Percentiles rank a stretch among this genome's conserved stretches.
Conservation (phyloP, 331 rosid species). For the Phaseolus coccineus region DNA sequence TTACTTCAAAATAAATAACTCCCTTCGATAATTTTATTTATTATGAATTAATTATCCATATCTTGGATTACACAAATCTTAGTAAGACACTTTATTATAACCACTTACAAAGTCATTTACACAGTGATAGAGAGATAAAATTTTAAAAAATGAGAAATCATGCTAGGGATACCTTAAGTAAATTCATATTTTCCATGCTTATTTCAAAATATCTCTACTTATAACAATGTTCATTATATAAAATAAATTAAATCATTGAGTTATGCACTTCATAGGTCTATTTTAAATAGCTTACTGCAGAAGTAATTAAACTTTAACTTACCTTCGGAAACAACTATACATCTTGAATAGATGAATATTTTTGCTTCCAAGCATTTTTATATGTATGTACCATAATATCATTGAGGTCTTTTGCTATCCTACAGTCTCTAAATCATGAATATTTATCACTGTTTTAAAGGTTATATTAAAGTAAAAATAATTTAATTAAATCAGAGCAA, state of each 20-base stretch:
- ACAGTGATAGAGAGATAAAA: no score
- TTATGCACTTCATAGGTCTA: background rate
- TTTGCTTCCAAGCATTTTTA: background rate
- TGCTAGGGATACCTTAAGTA: no score
- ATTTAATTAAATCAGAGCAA: background rate
- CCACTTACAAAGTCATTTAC: background rate
- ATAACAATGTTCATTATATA: background rate
- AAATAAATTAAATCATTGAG: conserved; percentile 28
- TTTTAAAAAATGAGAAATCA: no score
- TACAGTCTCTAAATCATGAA: background rate
- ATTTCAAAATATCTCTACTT: no score
- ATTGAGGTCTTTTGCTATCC: background rate
- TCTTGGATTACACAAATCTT: background rate
- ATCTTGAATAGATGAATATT: background rate
- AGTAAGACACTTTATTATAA: background rate
- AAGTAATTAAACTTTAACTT: conserved; percentile 13
- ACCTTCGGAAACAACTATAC: background rate
- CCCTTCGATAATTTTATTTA: background rate
- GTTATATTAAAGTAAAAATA: conserved; percentile 9
- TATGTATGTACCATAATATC: no score
- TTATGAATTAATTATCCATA: background rate
- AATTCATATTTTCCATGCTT: no score
- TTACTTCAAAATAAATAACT: background rate
- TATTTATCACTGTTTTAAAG: background rate
- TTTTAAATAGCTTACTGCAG: background rate